Base-by-base conservation (phyloP, 2,329 filamentous ascomycete genomes). In the Bertia moriformis region DNA sequence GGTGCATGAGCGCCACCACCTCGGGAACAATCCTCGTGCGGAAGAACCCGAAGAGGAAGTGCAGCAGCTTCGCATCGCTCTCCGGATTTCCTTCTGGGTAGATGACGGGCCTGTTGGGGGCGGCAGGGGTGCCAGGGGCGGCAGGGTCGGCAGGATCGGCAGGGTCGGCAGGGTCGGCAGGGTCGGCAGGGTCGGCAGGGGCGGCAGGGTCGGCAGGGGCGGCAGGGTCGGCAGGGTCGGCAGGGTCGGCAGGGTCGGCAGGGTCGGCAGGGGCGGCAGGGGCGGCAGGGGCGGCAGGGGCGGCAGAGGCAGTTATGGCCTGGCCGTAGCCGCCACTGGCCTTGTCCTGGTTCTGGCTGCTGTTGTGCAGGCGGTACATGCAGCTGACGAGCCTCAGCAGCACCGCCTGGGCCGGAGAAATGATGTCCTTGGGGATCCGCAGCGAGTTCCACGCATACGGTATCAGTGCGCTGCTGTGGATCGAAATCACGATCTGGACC, bases 361-460 rank as follows among this genome's bases (percentile, higher is more conserved):
- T 51, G 30, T 62, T 64, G 12, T 68, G 57, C 18, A 73, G 69
- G 32, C 86, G 77, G 59, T 93, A 91, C 58, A 94, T 88, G 55
- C 88, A 85, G 24, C 85, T 93, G 44, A 95, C 72, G 4, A 95
- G 74, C 44, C 93, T 86, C 50, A 96, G 76, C 20, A 96, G 78
- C 18, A 95, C 86, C 1, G 88, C 91, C 58, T 96, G 89, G 1
- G 88, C 88, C 0, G 89, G 89, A 10, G 87, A 94, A 39, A 95
- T 93, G 44, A 95, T 94, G 52, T 95, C 89, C 57, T 95, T 95
- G 7, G 85, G 82, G 46, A 94, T 93, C 37, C 86, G 73, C 48
- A 96, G 80, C 20, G 86, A 84, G 46, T 89, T 85, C 69, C 93
- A 96, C 2, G 88, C 84, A 53, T 91, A 93, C 0, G 88, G 88